Evolutionary conservation across 1,284 basidiomycete species (phyloP).

Genomic region (Inonotus obliquus): DNA sequence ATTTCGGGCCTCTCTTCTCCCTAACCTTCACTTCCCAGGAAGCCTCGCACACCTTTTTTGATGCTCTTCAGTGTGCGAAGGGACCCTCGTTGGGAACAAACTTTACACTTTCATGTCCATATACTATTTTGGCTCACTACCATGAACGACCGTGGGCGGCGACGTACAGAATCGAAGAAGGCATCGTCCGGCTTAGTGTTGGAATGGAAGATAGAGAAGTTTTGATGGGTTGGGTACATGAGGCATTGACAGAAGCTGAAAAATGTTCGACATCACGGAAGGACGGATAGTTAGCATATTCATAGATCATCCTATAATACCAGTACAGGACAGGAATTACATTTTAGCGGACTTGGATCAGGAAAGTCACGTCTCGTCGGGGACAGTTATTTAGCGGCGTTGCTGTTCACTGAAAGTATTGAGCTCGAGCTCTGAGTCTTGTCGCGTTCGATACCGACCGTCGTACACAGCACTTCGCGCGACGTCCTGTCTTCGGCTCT

Average conservation of each 20-base stretch:
- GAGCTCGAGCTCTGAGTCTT: not conserved
- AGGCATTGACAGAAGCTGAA: constrained; percentile 72
- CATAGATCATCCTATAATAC: too few relatives aligned
- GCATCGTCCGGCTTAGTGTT: constrained; percentile 86
- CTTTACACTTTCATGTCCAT: constrained; percentile 95
- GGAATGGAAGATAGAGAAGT: constrained; percentile 76
- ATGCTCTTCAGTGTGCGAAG: constrained; percentile 79
- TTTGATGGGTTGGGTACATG: constrained; percentile 59
- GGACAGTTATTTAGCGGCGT: not conserved
- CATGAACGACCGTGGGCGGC: constrained; percentile 91
- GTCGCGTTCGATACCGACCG: not conserved
- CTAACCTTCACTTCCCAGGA: constrained; percentile 73
- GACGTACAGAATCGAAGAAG: constrained; percentile 78
- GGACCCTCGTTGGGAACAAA: constrained; percentile 95
- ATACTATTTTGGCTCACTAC: constrained; percentile 92
- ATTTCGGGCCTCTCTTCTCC: constrained; percentile 92
- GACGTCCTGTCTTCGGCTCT: not conserved
- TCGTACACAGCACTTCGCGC: not conserved
- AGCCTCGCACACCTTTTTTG: constrained; percentile 83
- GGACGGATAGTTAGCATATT: too few relatives aligned
- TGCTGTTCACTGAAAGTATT: not conserved
- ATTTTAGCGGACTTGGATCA: too few relatives aligned
- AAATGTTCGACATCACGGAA: constrained; percentile 20
- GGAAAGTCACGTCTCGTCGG: too few relatives aligned
- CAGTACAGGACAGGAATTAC: too few relatives aligned